Percentiles rank a stretch among this genome's conserved stretches.
Evolutionary conservation across 768 basidiomycete species (phyloP).

Genomic region (Lactarius sanguifluus): DNA sequence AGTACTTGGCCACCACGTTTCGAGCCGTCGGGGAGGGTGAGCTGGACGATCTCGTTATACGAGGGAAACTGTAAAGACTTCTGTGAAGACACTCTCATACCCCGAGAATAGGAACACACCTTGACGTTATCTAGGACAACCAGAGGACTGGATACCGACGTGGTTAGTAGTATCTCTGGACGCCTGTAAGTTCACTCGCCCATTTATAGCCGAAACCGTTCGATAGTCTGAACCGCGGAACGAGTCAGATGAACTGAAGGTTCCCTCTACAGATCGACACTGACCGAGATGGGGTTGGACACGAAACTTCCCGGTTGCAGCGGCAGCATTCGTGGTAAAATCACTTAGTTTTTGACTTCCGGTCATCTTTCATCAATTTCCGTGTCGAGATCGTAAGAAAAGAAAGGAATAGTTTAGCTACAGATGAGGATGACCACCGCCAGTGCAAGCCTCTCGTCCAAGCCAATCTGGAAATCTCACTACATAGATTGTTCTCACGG

Average conservation of each 20-base stretch:
- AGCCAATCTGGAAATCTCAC: conserved; percentile 15
- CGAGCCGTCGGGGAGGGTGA: conserved; percentile 93
- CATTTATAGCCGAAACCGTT: conserved; percentile 98
- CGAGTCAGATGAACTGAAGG: background rate
- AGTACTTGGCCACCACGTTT: conserved; percentile 96
- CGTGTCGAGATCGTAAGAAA: conserved; percentile 5
- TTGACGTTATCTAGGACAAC: conserved; percentile 99
- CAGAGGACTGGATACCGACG: conserved; percentile 64
- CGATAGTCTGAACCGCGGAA: conserved; percentile 70
- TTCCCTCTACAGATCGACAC: conserved; percentile 5
- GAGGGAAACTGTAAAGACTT: conserved; percentile 72
- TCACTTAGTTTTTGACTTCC: conserved; percentile 8
- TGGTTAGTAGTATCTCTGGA: conserved; percentile 8
- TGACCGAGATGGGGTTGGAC: conserved; percentile 87
- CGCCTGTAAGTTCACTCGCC: conserved; percentile 51
- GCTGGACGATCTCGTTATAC: conserved; percentile 96
- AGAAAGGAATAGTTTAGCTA: conserved; percentile 5
- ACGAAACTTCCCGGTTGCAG: conserved; percentile 84
- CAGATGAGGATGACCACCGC: background rate
- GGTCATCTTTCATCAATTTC: conserved; percentile 20
- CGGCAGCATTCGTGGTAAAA: conserved; percentile 73
- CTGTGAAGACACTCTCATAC: conserved; percentile 12
- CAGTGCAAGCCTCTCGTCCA: background rate
- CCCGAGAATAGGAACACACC: conserved; percentile 42
- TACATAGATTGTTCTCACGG: conserved; percentile 14